Evolutionary conservation across 176 grass and related monocot species (phyloP).

Genomic region (Elaeis guineensis): DNA sequence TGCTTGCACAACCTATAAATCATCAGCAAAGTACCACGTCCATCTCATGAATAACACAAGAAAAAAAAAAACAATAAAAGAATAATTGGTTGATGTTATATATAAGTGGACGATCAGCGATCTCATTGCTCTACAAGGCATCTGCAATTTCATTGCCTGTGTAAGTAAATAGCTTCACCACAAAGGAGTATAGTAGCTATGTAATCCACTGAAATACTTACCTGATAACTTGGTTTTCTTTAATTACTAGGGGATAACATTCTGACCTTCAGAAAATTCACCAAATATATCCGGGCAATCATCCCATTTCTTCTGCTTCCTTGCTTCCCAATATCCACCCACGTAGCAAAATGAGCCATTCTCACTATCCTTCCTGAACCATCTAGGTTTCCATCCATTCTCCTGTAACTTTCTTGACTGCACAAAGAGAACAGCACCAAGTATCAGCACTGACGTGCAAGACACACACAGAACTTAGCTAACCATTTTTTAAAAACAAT

Average conservation of each 20-base stretch:
- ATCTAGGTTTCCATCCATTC: constrained; percentile 79
- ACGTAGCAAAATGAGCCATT: constrained; percentile 43
- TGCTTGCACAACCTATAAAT: too few species aligned
- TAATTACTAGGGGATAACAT: too few species aligned
- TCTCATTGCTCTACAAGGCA: neutral
- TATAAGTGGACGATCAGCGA: neutral
- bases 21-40: too few species aligned
- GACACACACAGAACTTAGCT: too few species aligned
- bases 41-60: too few species aligned
- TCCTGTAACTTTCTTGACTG: constrained; percentile 90
- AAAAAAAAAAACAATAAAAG: too few species aligned
- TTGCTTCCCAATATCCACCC: constrained; percentile 81
- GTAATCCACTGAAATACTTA: neutral
- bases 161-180: neutral
- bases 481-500: too few species aligned
- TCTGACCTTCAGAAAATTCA: constrained; percentile 23
- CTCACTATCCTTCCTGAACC: constrained; percentile 53
- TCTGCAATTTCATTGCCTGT: neutral
- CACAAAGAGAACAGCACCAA: constrained; percentile 8
- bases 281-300: constrained; percentile 73
- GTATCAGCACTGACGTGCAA: too few species aligned
- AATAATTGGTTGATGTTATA: too few species aligned
- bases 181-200: neutral
- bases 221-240: too few species aligned
- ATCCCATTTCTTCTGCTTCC: constrained; percentile 52